A percentile compares a stretch with the other conserved stretches of the same genome.
Evolutionary conservation across 176 grass and related monocot species (phyloP).

Genomic region (Hyparrhenia diplandra): DNA sequence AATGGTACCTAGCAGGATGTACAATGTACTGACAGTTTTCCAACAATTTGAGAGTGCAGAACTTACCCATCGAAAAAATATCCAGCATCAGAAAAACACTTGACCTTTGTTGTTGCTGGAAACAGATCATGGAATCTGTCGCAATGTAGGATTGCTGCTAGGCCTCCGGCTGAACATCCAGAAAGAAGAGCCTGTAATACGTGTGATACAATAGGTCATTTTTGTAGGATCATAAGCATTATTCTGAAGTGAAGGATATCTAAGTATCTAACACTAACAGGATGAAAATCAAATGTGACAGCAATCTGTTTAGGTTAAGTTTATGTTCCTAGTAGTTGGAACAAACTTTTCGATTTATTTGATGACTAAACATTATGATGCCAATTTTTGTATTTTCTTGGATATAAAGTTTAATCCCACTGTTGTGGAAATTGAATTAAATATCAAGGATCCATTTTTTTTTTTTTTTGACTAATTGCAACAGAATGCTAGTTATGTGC

Average conservation of each 20-base stretch:
- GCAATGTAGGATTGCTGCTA: conserved; percentile 82
- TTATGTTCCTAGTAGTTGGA: not conserved
- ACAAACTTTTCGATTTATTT: not conserved
- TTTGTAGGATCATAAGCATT: not conserved
- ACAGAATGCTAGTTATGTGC: not conserved
- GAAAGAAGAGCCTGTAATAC: conserved; percentile 78
- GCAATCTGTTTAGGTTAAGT: not conserved
- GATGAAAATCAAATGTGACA: not conserved
- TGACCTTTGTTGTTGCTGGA: conserved; percentile 57
- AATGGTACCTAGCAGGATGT: not conserved
- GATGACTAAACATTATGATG: not conserved
- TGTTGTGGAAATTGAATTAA: not conserved
- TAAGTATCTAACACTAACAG: no score
- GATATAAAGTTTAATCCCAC: not conserved
- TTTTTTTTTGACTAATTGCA: not conserved
- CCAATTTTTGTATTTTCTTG: not conserved
- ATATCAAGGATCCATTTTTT: not conserved
- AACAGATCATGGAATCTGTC: conserved; percentile 64
- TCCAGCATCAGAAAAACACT: conserved; percentile 87
- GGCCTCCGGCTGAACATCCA: conserved; percentile 88
- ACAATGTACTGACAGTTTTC: not conserved
- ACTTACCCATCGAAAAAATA: conserved; percentile 84
- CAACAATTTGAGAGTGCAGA: not conserved
- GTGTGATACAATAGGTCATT: not conserved
- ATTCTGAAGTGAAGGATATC: not conserved